Percentiles rank a stretch among this genome's conserved stretches.
Evolutionary conservation across 225 moss, liverwort and hornwort species (phyloP).

Genomic region (Anthoceros angustus): DNA sequence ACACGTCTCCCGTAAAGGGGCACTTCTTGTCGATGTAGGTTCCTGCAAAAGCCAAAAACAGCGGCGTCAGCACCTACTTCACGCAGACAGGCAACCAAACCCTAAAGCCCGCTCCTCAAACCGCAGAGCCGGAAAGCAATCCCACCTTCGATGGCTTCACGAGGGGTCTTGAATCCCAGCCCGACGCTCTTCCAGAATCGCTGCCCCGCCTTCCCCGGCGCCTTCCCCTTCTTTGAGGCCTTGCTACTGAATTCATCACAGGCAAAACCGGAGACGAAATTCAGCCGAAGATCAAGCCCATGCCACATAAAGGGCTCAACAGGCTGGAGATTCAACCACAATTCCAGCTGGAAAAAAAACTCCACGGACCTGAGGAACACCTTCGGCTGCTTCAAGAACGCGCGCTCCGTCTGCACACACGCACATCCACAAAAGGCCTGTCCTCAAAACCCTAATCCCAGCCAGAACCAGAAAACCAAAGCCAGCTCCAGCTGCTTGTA

Average conservation of each 20-base stretch:
- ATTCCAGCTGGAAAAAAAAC: neutral
- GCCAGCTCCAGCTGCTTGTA: too few species aligned
- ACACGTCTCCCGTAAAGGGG: neutral
- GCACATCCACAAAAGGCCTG: too few species aligned
- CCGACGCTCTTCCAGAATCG: slow-evolving; percentile 1
- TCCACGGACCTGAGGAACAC: neutral
- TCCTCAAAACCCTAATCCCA: too few species aligned
- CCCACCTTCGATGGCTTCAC: slow-evolving; percentile 2
- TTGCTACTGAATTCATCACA: neutral
- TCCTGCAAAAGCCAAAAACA: neutral
- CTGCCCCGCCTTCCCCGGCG: neutral
- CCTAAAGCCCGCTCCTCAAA: too few species aligned
- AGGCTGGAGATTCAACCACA: neutral
- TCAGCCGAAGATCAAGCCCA: neutral
- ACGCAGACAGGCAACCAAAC: too few species aligned
- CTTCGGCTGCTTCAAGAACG: neutral
- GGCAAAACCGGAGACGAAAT: neutral
- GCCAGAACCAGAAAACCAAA: too few species aligned
- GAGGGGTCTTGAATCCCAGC: neutral
- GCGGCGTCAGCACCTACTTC: neutral
- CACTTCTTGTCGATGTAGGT: slow-evolving; percentile 4
- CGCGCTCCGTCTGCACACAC: neutral
- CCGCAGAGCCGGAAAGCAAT: neutral
- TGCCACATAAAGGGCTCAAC: neutral
- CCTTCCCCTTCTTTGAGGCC: neutral